A percentile compares a stretch with the other conserved stretches of the same genome.
Evolutionary conservation across 176 grass and related monocot species (phyloP).

Genomic region (Otatea glauca): DNA sequence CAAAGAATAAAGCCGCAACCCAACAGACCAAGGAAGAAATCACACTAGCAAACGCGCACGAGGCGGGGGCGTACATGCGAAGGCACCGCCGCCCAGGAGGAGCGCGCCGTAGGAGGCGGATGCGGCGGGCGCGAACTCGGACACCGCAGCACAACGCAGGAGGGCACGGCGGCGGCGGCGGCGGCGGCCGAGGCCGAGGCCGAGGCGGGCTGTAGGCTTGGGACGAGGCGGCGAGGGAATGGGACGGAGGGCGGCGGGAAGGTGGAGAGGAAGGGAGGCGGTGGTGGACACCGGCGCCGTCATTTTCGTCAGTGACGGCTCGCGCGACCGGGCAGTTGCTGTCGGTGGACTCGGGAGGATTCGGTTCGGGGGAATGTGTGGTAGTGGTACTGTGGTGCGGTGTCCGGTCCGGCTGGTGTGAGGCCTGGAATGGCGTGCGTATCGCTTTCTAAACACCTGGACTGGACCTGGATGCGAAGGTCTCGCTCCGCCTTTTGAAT

Average conservation of each 20-base stretch:
- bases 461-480: no score
- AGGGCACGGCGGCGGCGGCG: constrained; percentile 12
- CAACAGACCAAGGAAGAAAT: constrained; percentile 5
- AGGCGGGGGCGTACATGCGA: constrained; percentile 61
- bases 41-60: background rate
- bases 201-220: background rate
- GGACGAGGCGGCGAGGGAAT: constrained; percentile 2
- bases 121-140: constrained; percentile 57
- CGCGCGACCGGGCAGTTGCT: constrained; percentile 18
- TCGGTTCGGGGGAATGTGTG: background rate
- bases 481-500: background rate
- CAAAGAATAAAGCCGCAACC: constrained; percentile 36
- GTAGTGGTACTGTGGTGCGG: background rate
- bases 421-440: no score
- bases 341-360: constrained; percentile 8
- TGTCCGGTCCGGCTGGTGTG: no score
- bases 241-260: constrained; percentile 6
- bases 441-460: no score
- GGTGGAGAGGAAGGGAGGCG: constrained; percentile 12
- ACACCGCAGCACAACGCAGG: constrained; percentile 56
- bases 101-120: constrained; percentile 65
- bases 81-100: constrained; percentile 75
- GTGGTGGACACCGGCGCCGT: constrained; percentile 30
- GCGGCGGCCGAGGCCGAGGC: constrained; percentile 10
- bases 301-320: constrained; percentile 39